These are phyloP conservation scores for Metschnikowia similis DNA, from an alignment of 805 yeast genomes.

Conservation along the genomic window DNA sequence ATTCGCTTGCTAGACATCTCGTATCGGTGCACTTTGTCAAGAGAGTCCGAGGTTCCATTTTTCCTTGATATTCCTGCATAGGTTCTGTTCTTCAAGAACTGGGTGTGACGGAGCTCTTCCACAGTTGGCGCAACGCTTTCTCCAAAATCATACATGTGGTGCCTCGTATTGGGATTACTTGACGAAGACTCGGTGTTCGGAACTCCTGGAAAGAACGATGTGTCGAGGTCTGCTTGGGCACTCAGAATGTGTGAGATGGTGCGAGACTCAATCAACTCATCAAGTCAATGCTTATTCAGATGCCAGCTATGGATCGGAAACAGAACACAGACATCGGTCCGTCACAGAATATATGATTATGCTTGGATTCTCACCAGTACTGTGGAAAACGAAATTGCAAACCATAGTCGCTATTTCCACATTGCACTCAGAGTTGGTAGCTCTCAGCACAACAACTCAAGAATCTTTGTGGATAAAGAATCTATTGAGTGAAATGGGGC, in stretches of 20 bases:
- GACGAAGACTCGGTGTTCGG: constrained; percentile 50
- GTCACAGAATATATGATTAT: too few species aligned
- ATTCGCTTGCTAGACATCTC: constrained; percentile 74
- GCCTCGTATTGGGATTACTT: constrained; percentile 35
- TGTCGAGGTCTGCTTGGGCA: constrained; percentile 13
- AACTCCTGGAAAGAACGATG: constrained; percentile 41
- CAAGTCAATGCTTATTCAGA: too few species aligned
- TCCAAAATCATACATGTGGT: constrained; percentile 37
- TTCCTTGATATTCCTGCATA: neutral
- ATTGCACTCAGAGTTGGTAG: too few species aligned
- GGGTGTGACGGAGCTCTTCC: constrained; percentile 41
- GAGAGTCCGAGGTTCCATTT: constrained; percentile 31
- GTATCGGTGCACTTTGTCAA: constrained; percentile 55
- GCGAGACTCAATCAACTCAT: too few species aligned
- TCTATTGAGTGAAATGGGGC: too few species aligned
- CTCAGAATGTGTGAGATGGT: neutral
- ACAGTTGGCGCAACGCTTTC: constrained; percentile 47
- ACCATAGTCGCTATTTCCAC: too few species aligned
- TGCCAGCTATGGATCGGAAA: too few species aligned
- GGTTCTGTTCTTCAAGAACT: constrained; percentile 16
- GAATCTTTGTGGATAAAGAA: too few species aligned
- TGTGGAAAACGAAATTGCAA: too few species aligned
- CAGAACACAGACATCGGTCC: too few species aligned
- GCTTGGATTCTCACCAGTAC: too few species aligned
- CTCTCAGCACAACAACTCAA: too few species aligned